Conservation (phyloP, 2,329 filamentous ascomycete species). For the Trichoderma polysporum region DNA sequence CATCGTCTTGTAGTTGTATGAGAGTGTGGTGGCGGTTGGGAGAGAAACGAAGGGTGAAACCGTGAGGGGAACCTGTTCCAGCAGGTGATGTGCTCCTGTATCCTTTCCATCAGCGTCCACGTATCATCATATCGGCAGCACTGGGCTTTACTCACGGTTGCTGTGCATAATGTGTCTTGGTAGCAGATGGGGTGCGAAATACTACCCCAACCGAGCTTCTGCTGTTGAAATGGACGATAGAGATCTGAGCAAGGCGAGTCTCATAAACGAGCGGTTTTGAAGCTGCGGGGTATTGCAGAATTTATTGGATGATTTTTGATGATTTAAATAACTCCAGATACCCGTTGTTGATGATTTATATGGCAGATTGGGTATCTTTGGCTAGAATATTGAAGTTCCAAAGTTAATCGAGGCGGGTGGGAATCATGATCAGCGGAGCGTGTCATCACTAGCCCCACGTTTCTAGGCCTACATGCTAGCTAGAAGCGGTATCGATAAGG, state of each 20-base stretch:
- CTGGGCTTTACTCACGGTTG: conserved; percentile 33
- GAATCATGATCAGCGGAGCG: background rate
- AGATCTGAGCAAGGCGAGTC: background rate
- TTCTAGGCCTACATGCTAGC: background rate
- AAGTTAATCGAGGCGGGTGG: background rate
- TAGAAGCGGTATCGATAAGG: conserved; percentile 20
- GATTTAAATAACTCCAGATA: background rate
- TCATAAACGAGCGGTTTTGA: background rate
- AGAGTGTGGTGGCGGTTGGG: conserved; percentile 84
- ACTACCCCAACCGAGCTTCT: background rate
- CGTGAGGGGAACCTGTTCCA: conserved; percentile 88
- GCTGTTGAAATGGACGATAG: too few species aligned
- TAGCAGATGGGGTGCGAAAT: background rate
- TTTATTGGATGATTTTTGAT: background rate
- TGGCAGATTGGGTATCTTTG: background rate
- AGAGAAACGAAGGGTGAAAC: conserved; percentile 93
- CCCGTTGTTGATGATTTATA: too few species aligned
- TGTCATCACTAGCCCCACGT: conserved; percentile 20
- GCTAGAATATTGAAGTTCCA: background rate
- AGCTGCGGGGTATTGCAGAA: background rate
- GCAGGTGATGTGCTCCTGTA: conserved; percentile 77
- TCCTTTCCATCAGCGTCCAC: conserved; percentile 21
- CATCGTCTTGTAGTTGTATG: conserved; percentile 91
- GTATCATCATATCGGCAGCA: background rate
- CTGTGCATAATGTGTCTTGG: conserved; percentile 32